phyloP scores from a whole-genome alignment of 2,329 filamentous ascomycete species.

The Ilyonectria robusta region DNA sequence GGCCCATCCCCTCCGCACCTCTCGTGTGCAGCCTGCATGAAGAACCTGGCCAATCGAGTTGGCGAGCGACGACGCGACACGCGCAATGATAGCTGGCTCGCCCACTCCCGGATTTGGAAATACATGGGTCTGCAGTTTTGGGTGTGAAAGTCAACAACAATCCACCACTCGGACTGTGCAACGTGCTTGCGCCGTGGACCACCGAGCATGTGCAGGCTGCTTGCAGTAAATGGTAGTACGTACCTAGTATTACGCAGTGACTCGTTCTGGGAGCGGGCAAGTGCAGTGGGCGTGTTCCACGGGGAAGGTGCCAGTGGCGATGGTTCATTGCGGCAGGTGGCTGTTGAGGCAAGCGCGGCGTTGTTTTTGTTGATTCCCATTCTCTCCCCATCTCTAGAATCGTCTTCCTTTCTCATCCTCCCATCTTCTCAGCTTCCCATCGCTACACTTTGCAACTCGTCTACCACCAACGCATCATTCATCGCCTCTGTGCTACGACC shows the following conservation, averaged over 20 bases:
- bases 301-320: not conserved
- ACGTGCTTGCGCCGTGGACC: not conserved
- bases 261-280: not conserved
- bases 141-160: slow-evolving; percentile 7
- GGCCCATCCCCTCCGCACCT: not conserved
- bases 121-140: not conserved
- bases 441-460: slow-evolving; percentile 1
- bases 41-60: slow-evolving; percentile 3
- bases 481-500: not conserved
- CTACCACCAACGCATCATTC: slow-evolving; percentile 6
- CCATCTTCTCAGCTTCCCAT: not conserved
- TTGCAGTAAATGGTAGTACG: not conserved
- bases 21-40: not conserved
- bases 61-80: slow-evolving; percentile 4
- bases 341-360: not conserved
- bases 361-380: not conserved
- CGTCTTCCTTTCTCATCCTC: not conserved
- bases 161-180: not conserved
- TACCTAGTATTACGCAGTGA: no score
- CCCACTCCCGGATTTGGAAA: slow-evolving; percentile 1
- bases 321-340: slow-evolving; percentile 1
- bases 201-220: not conserved
- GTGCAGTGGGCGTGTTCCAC: not conserved
- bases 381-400: not conserved
- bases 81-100: not conserved